Conservation (phyloP, 306 rosid genomes). For the Glycyrrhiza uralensis region DNA sequence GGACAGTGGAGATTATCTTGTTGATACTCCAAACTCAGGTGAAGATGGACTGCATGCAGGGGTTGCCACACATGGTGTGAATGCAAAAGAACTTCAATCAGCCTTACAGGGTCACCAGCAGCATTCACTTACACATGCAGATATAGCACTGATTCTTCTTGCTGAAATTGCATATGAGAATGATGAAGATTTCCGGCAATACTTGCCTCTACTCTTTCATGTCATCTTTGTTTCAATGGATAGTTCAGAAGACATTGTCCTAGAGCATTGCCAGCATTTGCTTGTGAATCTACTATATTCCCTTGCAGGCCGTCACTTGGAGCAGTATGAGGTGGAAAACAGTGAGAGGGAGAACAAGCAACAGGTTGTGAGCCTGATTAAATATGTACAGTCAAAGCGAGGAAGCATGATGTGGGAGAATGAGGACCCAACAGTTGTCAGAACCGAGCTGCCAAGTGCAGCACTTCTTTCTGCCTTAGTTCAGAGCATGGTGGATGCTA, state of each 20-base stretch:
- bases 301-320: conserved; percentile 97
- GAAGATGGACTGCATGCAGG: conserved; percentile 82
- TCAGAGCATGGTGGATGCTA: conserved; percentile 99
- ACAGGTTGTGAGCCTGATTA: conserved; percentile 97
- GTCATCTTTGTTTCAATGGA: conserved; percentile 99
- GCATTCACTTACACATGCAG: conserved; percentile 96
- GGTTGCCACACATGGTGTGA: conserved; percentile 63
- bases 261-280: conserved; percentile 98
- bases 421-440: conserved; percentile 93
- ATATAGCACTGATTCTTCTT: conserved; percentile 94
- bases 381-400: conserved; percentile 97
- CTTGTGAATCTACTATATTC: conserved; percentile 96
- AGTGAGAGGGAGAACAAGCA: conserved; percentile 97
- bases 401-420: conserved; percentile 99
- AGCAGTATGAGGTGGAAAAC: conserved; percentile 96
- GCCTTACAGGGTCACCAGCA: conserved; percentile 99
- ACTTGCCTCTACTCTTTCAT: conserved; percentile 92
- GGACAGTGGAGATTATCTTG: conserved; percentile 97
- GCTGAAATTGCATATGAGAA: conserved; percentile 99
- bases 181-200: conserved; percentile 99
- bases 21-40: conserved; percentile 98
- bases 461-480: conserved; percentile 96
- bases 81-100: conserved; percentile 94
- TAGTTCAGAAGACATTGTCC: conserved; percentile 97
- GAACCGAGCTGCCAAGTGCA: conserved; percentile 98